Conservation (phyloP, 1,139 yeast genomes). For the Suhomyces panamericanus region DNA sequence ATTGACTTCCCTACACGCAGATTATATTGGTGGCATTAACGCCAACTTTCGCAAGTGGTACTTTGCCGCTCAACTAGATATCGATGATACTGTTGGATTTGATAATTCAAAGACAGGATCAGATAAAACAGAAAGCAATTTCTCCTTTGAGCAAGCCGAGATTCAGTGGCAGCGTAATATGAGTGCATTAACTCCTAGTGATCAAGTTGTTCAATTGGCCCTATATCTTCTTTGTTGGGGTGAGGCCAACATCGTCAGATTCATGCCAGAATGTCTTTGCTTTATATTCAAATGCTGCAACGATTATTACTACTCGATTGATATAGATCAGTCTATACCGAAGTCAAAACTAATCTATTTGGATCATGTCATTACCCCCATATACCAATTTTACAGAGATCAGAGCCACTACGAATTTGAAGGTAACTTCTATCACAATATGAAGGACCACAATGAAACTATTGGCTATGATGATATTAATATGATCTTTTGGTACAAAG, state of each 20-base stretch:
- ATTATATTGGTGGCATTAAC: conserved; percentile 85
- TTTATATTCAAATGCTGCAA: conserved; percentile 36
- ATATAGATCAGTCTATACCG: conserved; percentile 24
- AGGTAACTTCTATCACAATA: conserved; percentile 47
- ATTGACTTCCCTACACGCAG: conserved; percentile 62
- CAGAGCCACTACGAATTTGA: conserved; percentile 43
- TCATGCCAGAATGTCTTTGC: conserved; percentile 46
- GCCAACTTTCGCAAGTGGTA: conserved; percentile 96
- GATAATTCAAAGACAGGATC: conserved; percentile 39
- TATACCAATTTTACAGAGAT: conserved; percentile 51
- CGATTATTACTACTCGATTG: conserved; percentile 21
- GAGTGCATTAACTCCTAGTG: conserved; percentile 19
- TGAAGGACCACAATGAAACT: conserved; percentile 65
- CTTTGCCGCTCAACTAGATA: conserved; percentile 62
- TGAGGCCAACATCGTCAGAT: conserved; percentile 43
- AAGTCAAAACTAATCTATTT: conserved; percentile 40
- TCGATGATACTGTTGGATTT: conserved; percentile 4
- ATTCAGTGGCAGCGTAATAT: conserved; percentile 26
- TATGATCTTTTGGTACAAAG: conserved; percentile 79
- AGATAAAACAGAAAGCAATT: background rate
- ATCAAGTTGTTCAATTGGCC: conserved; percentile 32
- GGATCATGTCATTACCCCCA: conserved; percentile 71
- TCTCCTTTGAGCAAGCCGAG: conserved; percentile 51
- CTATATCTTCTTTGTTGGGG: conserved; percentile 45
- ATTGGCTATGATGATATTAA: conserved; percentile 89